These are phyloP conservation scores for Fusarium siculi DNA, from an alignment of 2,329 filamentous ascomycete genomes.

Conservation along the genomic window DNA sequence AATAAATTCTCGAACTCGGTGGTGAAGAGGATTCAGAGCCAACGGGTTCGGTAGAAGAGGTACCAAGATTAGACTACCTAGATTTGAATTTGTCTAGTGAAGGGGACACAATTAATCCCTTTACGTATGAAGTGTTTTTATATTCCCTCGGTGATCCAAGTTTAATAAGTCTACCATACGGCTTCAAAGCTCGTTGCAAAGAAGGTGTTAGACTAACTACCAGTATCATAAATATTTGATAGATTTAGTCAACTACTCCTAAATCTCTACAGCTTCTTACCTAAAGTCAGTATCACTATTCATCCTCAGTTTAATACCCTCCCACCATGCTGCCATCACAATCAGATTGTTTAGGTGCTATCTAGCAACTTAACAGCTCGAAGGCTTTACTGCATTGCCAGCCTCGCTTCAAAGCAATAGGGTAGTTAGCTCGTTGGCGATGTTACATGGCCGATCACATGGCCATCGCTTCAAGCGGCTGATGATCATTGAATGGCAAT, in stretches of 20 bases:
- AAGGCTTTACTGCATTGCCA: background rate
- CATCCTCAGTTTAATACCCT: background rate
- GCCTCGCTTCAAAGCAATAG: background rate
- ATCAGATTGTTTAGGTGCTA: background rate
- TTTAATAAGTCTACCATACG: background rate
- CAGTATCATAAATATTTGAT: background rate
- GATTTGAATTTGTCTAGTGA: background rate
- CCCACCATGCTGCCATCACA: background rate
- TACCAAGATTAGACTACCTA: background rate
- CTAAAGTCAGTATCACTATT: background rate
- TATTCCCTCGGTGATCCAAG: background rate
- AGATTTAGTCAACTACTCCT: background rate
- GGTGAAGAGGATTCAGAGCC: background rate
- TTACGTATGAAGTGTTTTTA: background rate
- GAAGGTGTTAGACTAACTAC: background rate
- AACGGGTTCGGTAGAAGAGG: background rate
- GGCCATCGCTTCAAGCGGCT: constrained; percentile 17
- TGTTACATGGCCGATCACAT: constrained; percentile 16
- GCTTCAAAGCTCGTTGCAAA: background rate
- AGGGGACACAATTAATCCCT: background rate
- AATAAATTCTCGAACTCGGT: background rate
- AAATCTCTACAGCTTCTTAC: background rate
- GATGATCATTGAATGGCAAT: background rate
- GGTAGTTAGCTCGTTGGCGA: background rate
- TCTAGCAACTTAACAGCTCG: background rate